phyloP scores from a whole-genome alignment of 1,284 basidiomycete genomes.

The Ganoderma leucocontextum region DNA sequence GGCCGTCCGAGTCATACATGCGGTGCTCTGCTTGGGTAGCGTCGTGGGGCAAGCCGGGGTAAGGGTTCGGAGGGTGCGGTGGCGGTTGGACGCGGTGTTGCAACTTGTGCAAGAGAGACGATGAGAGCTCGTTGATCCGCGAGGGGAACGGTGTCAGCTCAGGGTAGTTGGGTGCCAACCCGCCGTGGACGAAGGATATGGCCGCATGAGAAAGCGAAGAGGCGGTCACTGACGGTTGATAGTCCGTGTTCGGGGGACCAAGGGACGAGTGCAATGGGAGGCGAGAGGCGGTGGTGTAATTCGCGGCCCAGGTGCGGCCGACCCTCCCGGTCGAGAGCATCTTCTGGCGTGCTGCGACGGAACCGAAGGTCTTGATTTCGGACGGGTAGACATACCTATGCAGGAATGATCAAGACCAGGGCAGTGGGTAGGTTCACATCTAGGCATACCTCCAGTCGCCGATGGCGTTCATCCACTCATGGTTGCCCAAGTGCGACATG shows the following conservation, averaged over 20 bases:
- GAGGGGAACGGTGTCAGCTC: slow-evolving; percentile 83
- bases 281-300: slow-evolving; percentile 86
- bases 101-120: slow-evolving; percentile 70
- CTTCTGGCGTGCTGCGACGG: slow-evolving; percentile 72
- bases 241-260: slow-evolving; percentile 77
- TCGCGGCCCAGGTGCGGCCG: slow-evolving; percentile 84
- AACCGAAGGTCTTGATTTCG: slow-evolving; percentile 85
- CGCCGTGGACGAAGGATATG: slow-evolving; percentile 89
- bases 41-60: slow-evolving; percentile 76
- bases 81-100: slow-evolving; percentile 68
- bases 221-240: slow-evolving; percentile 48
- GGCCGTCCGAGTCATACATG: slow-evolving; percentile 81
- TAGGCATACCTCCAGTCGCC: slow-evolving; percentile 83
- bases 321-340: slow-evolving; percentile 81
- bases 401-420: background rate
- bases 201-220: slow-evolving; percentile 76
- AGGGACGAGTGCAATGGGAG: slow-evolving; percentile 80
- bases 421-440: background rate
- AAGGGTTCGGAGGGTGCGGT: slow-evolving; percentile 83
- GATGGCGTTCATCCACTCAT: slow-evolving; percentile 91
- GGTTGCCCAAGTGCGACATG: slow-evolving; percentile 87
- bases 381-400: slow-evolving; percentile 81
- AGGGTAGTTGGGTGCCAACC: slow-evolving; percentile 78
- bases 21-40: slow-evolving; percentile 72
- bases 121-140: slow-evolving; percentile 78